phyloP scores from a whole-genome alignment of 108 stramenopile species.

The Fragilaria crotonensis region DNA sequence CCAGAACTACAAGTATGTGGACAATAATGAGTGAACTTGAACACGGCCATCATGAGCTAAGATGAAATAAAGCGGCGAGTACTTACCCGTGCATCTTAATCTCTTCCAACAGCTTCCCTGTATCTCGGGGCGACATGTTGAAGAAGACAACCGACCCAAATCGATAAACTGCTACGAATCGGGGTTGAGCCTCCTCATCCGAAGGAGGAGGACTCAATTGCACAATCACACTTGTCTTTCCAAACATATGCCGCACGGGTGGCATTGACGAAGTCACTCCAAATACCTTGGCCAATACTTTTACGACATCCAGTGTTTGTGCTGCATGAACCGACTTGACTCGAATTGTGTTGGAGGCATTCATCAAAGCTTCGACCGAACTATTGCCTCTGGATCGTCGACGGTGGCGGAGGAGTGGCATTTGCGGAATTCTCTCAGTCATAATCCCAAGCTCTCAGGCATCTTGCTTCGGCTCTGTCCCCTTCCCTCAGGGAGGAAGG shows the following conservation, averaged over 20 bases:
- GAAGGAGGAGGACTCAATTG: constrained; percentile 38
- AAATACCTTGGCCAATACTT: constrained; percentile 59
- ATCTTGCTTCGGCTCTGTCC: too few species aligned
- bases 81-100: constrained; percentile 58
- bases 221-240: constrained; percentile 50
- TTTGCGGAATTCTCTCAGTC: too few species aligned
- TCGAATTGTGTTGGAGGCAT: constrained; percentile 15
- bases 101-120: constrained; percentile 41
- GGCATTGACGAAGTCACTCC: constrained; percentile 28
- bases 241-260: constrained; percentile 57
- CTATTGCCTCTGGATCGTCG: too few species aligned
- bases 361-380: too few species aligned
- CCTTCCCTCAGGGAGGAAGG: too few species aligned
- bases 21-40: not conserved
- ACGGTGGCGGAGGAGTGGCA: too few species aligned
- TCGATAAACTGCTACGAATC: constrained; percentile 81
- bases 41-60: not conserved
- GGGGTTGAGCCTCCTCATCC: constrained; percentile 7
- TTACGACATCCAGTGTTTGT: constrained; percentile 59
- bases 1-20: not conserved
- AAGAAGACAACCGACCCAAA: constrained; percentile 90
- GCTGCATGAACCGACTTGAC: constrained; percentile 64
- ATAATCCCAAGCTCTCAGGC: too few species aligned
- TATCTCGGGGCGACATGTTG: constrained; percentile 71
- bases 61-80: not conserved